A percentile compares a stretch with the other conserved stretches of the same genome.
Evolutionary conservation across 768 basidiomycete species (phyloP).

Genomic region (Panaeolus papilionaceus): DNA sequence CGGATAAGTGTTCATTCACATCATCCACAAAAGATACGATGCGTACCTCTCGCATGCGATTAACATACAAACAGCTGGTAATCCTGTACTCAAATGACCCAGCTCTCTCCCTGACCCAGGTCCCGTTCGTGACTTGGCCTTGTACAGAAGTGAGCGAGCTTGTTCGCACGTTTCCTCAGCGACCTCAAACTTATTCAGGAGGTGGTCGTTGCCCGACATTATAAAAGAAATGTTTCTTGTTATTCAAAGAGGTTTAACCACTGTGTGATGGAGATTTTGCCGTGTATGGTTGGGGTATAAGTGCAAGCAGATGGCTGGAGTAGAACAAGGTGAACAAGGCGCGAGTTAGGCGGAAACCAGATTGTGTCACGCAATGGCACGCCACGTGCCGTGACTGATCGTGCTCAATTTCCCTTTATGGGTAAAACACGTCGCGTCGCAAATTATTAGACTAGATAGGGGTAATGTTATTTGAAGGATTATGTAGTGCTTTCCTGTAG

Average conservation of each 20-base stretch:
- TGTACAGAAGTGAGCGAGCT: conserved; percentile 36
- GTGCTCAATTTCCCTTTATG: neutral
- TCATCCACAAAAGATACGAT: neutral
- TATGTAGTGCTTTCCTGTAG: too few relatives aligned
- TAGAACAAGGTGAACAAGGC: neutral
- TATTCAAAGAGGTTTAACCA: too few relatives aligned
- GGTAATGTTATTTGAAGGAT: neutral
- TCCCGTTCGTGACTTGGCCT: conserved; percentile 47
- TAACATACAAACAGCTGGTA: conserved; percentile 57
- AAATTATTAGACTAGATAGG: neutral
- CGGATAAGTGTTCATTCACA: neutral
- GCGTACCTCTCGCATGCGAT: conserved; percentile 55
- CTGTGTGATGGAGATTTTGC: too few relatives aligned
- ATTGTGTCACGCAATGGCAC: neutral
- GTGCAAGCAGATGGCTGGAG: too few relatives aligned
- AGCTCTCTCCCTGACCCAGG: conserved; percentile 57
- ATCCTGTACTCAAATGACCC: conserved; percentile 41
- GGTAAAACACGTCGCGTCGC: neutral
- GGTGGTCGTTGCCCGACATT: conserved; percentile 34
- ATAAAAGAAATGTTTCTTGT: too few relatives aligned
- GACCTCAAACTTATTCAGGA: conserved; percentile 35
- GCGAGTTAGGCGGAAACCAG: neutral
- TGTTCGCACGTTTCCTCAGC: conserved; percentile 38
- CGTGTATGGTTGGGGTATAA: too few relatives aligned
- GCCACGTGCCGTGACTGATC: neutral